These are phyloP conservation scores for Coniochaeta sp. DNA, from an alignment of 2,329 filamentous ascomycete species.

Conservation along the genomic window DNA sequence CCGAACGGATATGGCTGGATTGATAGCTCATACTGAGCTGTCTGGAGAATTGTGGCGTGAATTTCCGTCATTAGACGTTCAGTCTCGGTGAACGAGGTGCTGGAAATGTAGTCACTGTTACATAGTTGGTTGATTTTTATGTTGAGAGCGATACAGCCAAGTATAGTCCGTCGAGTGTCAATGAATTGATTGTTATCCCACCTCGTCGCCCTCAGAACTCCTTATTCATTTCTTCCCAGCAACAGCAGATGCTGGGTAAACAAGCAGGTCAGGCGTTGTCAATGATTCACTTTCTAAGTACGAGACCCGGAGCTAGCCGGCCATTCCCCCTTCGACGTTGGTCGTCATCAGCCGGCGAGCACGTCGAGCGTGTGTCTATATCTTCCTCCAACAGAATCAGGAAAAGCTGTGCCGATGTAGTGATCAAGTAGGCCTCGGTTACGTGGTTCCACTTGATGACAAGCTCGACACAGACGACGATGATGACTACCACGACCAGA, in stretches of 20 bases:
- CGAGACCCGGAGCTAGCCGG: neutral
- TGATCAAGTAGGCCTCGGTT: constrained; percentile 20
- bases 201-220: too few relatives aligned
- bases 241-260: neutral
- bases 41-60: too few relatives aligned
- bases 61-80: too few relatives aligned
- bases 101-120: too few relatives aligned
- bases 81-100: too few relatives aligned
- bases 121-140: too few relatives aligned
- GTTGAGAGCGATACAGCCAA: too few relatives aligned
- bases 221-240: too few relatives aligned
- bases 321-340: neutral
- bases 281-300: neutral
- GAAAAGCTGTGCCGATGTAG: constrained; percentile 12
- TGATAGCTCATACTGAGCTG: neutral
- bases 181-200: too few relatives aligned
- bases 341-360: neutral
- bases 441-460: constrained; percentile 14
- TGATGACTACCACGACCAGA: neutral
- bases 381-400: neutral
- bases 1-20: neutral
- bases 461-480: constrained; percentile 9
- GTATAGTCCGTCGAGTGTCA: too few relatives aligned
- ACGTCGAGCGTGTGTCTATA: neutral
- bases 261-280: neutral